Base-by-base conservation (phyloP, 805 yeast species). In the Saccharomycopsis schoenii region DNA sequence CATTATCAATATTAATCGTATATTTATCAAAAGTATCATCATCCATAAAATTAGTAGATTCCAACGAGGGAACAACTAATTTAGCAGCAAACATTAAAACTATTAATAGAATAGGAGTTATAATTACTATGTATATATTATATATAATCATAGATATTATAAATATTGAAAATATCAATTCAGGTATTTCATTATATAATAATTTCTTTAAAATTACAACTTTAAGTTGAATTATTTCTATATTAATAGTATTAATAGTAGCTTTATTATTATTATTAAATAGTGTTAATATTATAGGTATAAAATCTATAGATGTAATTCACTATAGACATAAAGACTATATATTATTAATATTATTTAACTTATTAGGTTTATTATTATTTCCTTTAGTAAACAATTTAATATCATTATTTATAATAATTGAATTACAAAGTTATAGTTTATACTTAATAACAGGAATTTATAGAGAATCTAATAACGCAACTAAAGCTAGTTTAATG, bases 341-440 rank as follows among this genome's bases (percentile, higher is more conserved):
- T 58, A 42, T 60, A 47, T 21, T 55, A 57, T 56, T 64, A 58
- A 57, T 64, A 57, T 61, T 64, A 60, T 64, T 64, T 62, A 60
- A 62, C 59, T 41, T 62, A 50, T 41, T 64, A 58, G 66, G 66
- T 19, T 56, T 64, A 60, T 34, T 60, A 58, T 61, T 61, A 54
- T 61, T 61, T 41, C 60, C 63, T 36, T 17, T 17, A 11, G 61
- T 57, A 17, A 65, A 61, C 61, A 60, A 63, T 61, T 25, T 63
- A 56, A 58, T 65, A 50, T 29, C 60, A 37, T 63, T 65, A 63
- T 63, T 58, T 65, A 55, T 60, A 34, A 61, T 58, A 36, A 65
- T 65, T 12, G 67, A 65, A 63, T 63, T 65, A 61, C 67, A 65
- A 61, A 61, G 65, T 61, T 65, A 63, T 63, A 58, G 62, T 58